These are phyloP conservation scores for Coriolopsis trogii DNA, from an alignment of 1,284 basidiomycete genomes.

Conservation along the genomic window DNA sequence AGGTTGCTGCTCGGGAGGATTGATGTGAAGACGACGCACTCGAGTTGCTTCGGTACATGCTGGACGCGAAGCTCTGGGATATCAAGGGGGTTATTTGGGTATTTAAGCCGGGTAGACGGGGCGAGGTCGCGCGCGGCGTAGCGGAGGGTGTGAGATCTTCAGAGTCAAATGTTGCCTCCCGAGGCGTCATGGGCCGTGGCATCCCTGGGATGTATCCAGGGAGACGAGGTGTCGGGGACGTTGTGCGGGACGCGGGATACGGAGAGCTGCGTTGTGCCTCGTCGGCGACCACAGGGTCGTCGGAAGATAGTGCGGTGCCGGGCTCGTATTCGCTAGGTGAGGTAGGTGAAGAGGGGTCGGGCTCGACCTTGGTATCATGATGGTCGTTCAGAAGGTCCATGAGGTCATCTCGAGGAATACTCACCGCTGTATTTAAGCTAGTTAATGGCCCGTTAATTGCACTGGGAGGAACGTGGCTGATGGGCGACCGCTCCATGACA, in stretches of 20 bases:
- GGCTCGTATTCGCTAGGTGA: constrained; percentile 43
- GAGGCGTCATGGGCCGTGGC: constrained; percentile 84
- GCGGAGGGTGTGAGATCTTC: constrained; percentile 74
- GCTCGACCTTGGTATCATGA: constrained; percentile 16
- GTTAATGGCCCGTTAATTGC: constrained; percentile 17
- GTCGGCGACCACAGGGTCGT: constrained; percentile 51
- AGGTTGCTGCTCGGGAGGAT: constrained; percentile 47
- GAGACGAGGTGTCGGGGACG: constrained; percentile 62
- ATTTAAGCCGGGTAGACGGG: constrained; percentile 40
- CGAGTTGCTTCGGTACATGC: constrained; percentile 53
- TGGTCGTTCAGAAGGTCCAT: constrained; percentile 12
- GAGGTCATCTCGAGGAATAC: constrained; percentile 18
- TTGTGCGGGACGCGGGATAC: constrained; percentile 42
- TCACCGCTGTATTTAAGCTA: constrained; percentile 21
- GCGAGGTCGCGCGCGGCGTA: constrained; percentile 77
- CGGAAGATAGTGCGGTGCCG: constrained; percentile 70
- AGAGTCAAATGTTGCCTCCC: constrained; percentile 57
- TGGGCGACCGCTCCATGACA: constrained; percentile 67
- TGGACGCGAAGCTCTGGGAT: constrained; percentile 38
- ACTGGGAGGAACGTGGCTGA: constrained; percentile 37
- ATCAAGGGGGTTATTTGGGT: constrained; percentile 36
- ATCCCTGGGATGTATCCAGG: constrained; percentile 88
- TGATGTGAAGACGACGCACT: constrained; percentile 47
- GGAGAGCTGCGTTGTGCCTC: constrained; percentile 54
- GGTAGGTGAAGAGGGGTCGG: constrained; percentile 22